Evolutionary conservation across 768 basidiomycete species (phyloP), one percentile per base, ranked within the genome.

Genomic region (Amanita molliuscula): DNA sequence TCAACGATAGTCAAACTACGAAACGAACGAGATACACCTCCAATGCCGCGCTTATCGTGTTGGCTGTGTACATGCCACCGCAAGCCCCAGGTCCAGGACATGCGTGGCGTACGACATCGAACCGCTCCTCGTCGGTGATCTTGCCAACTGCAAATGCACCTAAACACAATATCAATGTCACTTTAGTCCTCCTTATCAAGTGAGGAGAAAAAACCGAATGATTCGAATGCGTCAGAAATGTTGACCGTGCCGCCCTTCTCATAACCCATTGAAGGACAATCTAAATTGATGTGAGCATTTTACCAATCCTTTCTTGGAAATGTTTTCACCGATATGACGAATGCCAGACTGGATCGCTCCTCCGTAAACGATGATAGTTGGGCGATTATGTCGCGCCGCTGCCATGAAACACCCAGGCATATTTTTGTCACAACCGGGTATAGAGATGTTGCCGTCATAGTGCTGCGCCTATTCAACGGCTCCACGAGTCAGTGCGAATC

Each of bases 371-470:
- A 91, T 84, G 59, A 93, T 79, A 1, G 90, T 91, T 1, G 90
- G 90, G 5, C 89, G 77, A 60, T 93, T 92, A 67, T 90, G 84
- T 46, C 90, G 81, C 34, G 72, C 84, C 1, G 89, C 89, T 13
- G 90, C 90, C 61, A 93, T 88, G 50, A 90, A 72, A 60, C 84
- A 87, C 15, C 88, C 90, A 7, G 89, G 89, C 90, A 92, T 91
- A 61, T 92, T 92, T 70, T 92, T 92, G 66, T 92, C 89, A 56
- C 89, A 92, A 50, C 89, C 88, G 15, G 90, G 90, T 47, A 91
- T 75, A 4, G 85, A 79, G 56, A 92, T 88, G 58, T 90, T 89
- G 10, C 79, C 89, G 53, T 93, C 90, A 57, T 92, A 91, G 59
- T 89, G 81, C 69, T 92, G 89, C 18, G 88, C 87, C 87, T 86